Base-by-base conservation (phyloP, 306 rosid genomes). In the Lupinus albus region DNA sequence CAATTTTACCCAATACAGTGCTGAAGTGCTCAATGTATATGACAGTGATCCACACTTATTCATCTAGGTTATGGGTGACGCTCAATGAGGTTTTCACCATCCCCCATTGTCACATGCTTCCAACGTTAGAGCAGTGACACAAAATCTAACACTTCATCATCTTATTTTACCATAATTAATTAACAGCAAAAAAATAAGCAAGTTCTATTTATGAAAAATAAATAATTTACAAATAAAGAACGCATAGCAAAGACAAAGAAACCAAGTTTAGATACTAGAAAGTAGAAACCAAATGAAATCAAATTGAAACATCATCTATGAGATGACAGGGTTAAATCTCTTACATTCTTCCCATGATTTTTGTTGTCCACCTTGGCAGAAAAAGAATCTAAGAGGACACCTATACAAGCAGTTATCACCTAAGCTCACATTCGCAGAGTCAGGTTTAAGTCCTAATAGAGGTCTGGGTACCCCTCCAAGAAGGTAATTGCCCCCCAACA, bases 311-410 rank as follows among this genome's bases (percentile, higher is more conserved):
- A 35, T 8, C 7, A 52, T 73, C 77, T 69, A 85, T 25, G 90
- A 92, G 64, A 82, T 86, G 55, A 77, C 21, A 11, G 71, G 89
- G 32, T 38, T 67, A 20, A 76, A 80, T 64, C 78, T 72, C 68
- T 79, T 78, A 59, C 96, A 89, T 17, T 72, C 77, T 4, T 15
- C 5, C 0, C 5, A 3, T 0, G 93, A 78, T 41, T 87, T 92
- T 38, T 92, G 98, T 2, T 73, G 50, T n/a, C 83, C 93, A 14
- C 97, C 93, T 35, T 86, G 87, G 32, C 96, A 92, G 47, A 92
- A 86, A 63, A 87, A 89, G 80, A 89, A 87, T 18, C 18, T 47
- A n/a, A 35, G 64, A 0, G 96, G 96, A 53, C 98, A 92, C 32
- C 89, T 78, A 63, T 71, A 82, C 68, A 87, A 69, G 70, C 98